Base-by-base conservation (phyloP, 2,329 filamentous ascomycete species). In the Corynespora cassiicola region DNA sequence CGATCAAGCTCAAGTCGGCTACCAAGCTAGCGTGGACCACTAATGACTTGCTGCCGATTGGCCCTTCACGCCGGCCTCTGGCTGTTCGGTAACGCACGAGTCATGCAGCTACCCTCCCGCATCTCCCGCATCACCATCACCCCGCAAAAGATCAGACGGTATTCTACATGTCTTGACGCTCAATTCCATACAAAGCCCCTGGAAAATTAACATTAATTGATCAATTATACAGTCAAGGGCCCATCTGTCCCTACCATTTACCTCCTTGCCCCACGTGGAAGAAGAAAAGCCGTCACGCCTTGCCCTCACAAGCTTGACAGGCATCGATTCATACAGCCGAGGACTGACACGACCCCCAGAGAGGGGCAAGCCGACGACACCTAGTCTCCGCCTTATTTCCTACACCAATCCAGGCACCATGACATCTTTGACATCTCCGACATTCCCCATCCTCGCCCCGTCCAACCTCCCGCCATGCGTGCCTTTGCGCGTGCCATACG, bases 401-500 rank as follows among this genome's bases (percentile, higher is more conserved):
- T n/a, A n/a, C n/a, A n/a, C n/a, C n/a, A n/a, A n/a, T 7, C 27
- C 6, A 30, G 12, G 6, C 6, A 37, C 23, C 20, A 37, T 31
- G 35, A 17, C 35, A 19, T 31, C 26, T 24, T 30, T 19, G n/a
- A 14, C 25, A 10, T 36, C n/a, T 19, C 11, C 22, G n/a, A 21
- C 24, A 11, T 26, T 10, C 11, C 26, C n/a, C 17, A 2, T 15
- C 25, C 11, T 10, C 11, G n/a, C 41, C 9, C 21, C 14, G 26
- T 22, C 15, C 8, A 24, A 5, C 21, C 18, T 34, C n/a, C 31
- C 41, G 44, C 32, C 12, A 65, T 65, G 61, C 54, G 52, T 44
- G 42, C 42, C 5, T 56, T 63, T 36, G 41, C 48, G 39, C 57
- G 52, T 25, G 41, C 54, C 26, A n/a, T 56, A 6, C 47, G 50